A percentile compares a stretch with the other conserved stretches of the same genome.
These are phyloP conservation scores for Oryza rufipogon DNA, from an alignment of 176 grass and related monocot species.

Conservation along the genomic window DNA sequence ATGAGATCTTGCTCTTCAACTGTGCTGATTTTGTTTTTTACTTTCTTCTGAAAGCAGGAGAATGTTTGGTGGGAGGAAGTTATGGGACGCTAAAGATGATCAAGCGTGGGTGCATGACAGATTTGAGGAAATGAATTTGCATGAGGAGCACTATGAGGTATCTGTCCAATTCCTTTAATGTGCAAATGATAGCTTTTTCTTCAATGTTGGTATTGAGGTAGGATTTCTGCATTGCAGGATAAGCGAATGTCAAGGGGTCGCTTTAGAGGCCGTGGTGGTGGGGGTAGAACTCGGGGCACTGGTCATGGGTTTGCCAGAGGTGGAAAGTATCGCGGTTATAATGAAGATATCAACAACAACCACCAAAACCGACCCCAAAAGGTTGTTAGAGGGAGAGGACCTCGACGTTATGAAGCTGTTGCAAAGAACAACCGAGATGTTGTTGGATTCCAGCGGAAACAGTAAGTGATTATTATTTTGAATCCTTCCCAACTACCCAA, in stretches of 20 bases:
- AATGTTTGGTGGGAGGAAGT: slow-evolving; percentile 74
- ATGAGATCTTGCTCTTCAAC: slow-evolving; percentile 6
- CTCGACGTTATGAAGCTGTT: slow-evolving; percentile 76
- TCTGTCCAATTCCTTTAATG: slow-evolving; percentile 16
- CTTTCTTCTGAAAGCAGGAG: slow-evolving; percentile 44
- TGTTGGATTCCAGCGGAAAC: slow-evolving; percentile 67
- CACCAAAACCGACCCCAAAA: slow-evolving; percentile 58
- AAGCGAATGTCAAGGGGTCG: slow-evolving; percentile 59
- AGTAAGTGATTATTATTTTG: slow-evolving; percentile 56
- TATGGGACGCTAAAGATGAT: slow-evolving; percentile 96
- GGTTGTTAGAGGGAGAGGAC: slow-evolving; percentile 81
- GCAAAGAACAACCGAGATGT: slow-evolving; percentile 58
- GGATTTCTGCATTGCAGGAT: slow-evolving; percentile 46
- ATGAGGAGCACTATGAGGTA: slow-evolving; percentile 62
- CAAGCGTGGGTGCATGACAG: slow-evolving; percentile 90
- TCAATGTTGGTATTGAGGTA: slow-evolving; percentile 3
- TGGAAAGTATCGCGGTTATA: slow-evolving; percentile 50
- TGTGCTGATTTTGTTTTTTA: slow-evolving; percentile 26
- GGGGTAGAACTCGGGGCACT: slow-evolving; percentile 56
- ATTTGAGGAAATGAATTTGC: slow-evolving; percentile 89
- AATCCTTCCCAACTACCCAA: not conserved
- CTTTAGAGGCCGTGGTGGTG: slow-evolving; percentile 62
- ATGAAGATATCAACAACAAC: slow-evolving; percentile 52
- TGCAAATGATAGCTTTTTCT: slow-evolving; percentile 27
- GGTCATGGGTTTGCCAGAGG: slow-evolving; percentile 61